phyloP scores from a whole-genome alignment of 805 yeast species.

The Pichia membranifaciens region DNA sequence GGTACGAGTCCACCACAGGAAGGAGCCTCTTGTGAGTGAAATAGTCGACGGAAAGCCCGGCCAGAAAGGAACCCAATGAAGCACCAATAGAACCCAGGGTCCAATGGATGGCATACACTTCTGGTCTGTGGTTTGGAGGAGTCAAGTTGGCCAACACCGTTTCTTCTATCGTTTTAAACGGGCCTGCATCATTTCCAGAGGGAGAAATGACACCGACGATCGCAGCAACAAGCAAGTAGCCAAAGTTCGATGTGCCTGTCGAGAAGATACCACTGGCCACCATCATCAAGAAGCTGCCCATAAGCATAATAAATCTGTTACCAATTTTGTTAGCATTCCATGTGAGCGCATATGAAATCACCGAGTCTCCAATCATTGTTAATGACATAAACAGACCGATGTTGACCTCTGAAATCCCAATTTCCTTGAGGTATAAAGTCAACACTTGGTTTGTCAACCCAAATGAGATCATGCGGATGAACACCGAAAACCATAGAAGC shows the following conservation, averaged over 20 bases:
- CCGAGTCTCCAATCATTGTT: constrained; percentile 74
- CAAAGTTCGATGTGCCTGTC: constrained; percentile 42
- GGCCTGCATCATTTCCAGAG: constrained; percentile 87
- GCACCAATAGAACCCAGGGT: constrained; percentile 64
- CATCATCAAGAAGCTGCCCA: constrained; percentile 65
- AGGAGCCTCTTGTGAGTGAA: constrained; percentile 31
- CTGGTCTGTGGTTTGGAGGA: constrained; percentile 57
- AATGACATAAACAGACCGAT: constrained; percentile 80
- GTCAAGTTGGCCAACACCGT: constrained; percentile 77
- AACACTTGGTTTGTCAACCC: constrained; percentile 77
- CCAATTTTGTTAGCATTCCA: constrained; percentile 75
- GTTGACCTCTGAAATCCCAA: constrained; percentile 47
- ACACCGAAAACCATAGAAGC: constrained; percentile 62
- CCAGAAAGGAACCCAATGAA: constrained; percentile 61
- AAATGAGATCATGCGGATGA: constrained; percentile 65
- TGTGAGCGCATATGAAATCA: constrained; percentile 62
- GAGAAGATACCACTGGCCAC: constrained; percentile 62
- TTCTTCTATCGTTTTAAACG: constrained; percentile 82
- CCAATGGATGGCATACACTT: constrained; percentile 69
- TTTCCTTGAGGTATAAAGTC: constrained; percentile 54
- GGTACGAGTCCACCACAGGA: constrained; percentile 42
- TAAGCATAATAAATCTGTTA: constrained; percentile 53
- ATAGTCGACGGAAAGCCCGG: constrained; percentile 55
- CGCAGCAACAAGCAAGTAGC: constrained; percentile 60
- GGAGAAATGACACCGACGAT: constrained; percentile 83